Percentiles rank a stretch among this genome's conserved stretches.
These are phyloP conservation scores for Oxytropis ochrocephala DNA, from an alignment of 306 rosid species.

Conservation along the genomic window DNA sequence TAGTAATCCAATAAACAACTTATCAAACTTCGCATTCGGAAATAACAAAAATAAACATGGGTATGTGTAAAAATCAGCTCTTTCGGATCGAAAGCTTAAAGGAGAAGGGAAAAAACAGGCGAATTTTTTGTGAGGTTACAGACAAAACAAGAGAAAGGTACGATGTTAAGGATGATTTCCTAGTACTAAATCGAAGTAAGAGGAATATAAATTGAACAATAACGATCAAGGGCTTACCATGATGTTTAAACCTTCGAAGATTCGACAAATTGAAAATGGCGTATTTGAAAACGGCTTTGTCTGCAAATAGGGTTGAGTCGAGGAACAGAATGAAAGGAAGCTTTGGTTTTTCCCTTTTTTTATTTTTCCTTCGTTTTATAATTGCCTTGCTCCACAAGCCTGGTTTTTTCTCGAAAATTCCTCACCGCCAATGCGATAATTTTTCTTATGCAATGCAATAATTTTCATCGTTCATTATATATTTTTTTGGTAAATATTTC, in stretches of 20 bases:
- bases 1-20: neutral
- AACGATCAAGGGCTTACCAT: conserved; percentile 13
- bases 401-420: neutral
- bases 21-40: neutral
- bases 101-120: neutral
- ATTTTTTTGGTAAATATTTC: too few species aligned
- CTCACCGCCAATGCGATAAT: neutral
- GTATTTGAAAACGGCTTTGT: conserved; percentile 16
- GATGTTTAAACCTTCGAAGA: neutral
- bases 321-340: neutral
- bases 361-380: neutral
- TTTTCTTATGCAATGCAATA: neutral
- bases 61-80: neutral
- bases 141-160: neutral
- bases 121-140: neutral
- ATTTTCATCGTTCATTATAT: neutral
- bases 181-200: neutral
- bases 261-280: neutral
- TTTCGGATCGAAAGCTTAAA: neutral
- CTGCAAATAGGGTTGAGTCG: neutral
- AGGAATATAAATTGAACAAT: neutral
- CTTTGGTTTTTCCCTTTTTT: neutral
- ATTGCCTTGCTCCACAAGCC: neutral
- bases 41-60: neutral
- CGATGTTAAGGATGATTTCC: neutral